Evolutionary conservation across 140 eudicot species (phyloP).

Genomic region (Flaveria floridana): DNA sequence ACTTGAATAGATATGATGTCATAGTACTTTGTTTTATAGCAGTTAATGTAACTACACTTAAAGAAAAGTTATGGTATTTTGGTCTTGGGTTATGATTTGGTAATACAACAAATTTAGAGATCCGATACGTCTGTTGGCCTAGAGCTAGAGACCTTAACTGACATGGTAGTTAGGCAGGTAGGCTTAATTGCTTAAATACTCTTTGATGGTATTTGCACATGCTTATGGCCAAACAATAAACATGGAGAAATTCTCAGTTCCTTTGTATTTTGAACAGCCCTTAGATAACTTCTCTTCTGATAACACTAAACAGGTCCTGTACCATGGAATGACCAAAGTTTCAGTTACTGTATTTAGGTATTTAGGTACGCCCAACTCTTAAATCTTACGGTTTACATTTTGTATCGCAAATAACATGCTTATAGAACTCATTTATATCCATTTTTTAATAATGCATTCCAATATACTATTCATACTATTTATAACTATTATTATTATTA

Average conservation of each 20-base stretch:
- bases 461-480: no score
- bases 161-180: conserved; percentile 8
- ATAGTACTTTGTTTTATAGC: conserved; percentile 11
- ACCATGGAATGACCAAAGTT: no score
- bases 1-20: not conserved
- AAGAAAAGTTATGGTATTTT: conserved; percentile 3
- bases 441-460: no score
- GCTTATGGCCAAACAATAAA: conserved; percentile 10
- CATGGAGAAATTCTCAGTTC: not conserved
- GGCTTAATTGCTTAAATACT: not conserved
- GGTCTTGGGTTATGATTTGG: not conserved
- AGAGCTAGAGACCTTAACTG: not conserved
- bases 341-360: no score
- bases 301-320: no score
- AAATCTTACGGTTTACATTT: not conserved
- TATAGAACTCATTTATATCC: not conserved
- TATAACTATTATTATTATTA: no score
- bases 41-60: not conserved
- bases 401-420: not conserved
- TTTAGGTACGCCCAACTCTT: no score
- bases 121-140: not conserved
- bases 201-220: conserved; percentile 15
- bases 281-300: no score
- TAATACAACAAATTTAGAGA: not conserved
- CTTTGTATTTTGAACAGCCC: not conserved